Conservation (phyloP, 768 basidiomycete genomes). For the Tricholoma furcatifolium region DNA sequence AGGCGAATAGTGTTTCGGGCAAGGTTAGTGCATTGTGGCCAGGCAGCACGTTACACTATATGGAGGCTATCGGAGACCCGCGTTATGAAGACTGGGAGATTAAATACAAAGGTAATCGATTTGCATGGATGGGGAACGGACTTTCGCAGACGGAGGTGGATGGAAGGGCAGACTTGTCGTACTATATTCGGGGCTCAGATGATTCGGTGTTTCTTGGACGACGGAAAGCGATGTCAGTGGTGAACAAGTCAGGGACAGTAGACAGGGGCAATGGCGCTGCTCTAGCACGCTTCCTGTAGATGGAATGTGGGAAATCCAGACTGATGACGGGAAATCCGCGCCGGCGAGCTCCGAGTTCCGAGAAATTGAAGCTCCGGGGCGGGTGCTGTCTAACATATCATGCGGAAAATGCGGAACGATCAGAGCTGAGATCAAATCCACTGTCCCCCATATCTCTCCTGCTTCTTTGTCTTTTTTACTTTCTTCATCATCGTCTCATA, state of each 20-base stretch:
- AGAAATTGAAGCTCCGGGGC: not conserved
- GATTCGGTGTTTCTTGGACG: constrained; percentile 12
- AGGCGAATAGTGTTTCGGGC: constrained; percentile 23
- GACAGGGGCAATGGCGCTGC: not conserved
- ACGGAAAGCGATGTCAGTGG: constrained; percentile 8
- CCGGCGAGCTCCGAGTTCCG: constrained; percentile 2
- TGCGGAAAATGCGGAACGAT: constrained; percentile 19
- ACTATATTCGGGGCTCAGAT: constrained; percentile 24
- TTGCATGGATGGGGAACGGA: constrained; percentile 33
- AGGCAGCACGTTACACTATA: constrained; percentile 35
- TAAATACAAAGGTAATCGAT: constrained; percentile 32
- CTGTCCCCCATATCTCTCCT: constrained; percentile 7
- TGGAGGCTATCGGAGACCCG: constrained; percentile 30
- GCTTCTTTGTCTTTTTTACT: constrained; percentile 9
- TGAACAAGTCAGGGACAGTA: constrained; percentile 12
- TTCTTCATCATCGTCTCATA: constrained; percentile 9
- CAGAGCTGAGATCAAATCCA: constrained; percentile 20
- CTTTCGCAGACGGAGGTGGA: constrained; percentile 33
- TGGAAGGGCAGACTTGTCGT: constrained; percentile 29
- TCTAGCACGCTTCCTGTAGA: not conserved
- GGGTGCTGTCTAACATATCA: constrained; percentile 11
- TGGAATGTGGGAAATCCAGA: not conserved
- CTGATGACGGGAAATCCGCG: not conserved
- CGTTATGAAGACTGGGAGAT: constrained; percentile 37
- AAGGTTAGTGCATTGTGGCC: constrained; percentile 34